Conservation (phyloP, 1,139 yeast species). For the Blastobotrys aristatus region DNA sequence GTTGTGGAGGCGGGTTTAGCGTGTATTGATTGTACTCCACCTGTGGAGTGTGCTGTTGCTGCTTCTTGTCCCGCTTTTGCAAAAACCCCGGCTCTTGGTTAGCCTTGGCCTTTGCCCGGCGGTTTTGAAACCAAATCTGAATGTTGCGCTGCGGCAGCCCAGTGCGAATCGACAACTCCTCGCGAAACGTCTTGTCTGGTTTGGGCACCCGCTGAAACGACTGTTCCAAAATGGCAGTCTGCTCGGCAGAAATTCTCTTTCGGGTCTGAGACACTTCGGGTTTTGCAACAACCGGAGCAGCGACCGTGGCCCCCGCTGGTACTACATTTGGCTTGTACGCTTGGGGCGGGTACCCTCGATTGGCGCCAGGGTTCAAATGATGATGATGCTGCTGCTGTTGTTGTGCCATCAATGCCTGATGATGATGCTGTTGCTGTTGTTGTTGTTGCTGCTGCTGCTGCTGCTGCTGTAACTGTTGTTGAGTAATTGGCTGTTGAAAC, state of each 20-base stretch:
- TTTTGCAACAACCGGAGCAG: conserved; percentile 12
- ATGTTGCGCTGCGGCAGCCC: conserved; percentile 30
- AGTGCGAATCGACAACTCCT: conserved; percentile 25
- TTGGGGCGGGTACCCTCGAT: conserved; percentile 6
- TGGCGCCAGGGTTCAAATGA: conserved; percentile 8
- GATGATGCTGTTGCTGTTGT: too few species aligned
- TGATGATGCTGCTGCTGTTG: conserved; percentile 12
- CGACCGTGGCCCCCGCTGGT: conserved; percentile 14
- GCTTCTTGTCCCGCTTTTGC: not conserved
- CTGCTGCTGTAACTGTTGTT: too few species aligned
- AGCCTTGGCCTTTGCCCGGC: conserved; percentile 30
- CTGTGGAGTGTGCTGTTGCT: not conserved
- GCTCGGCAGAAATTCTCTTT: conserved; percentile 29
- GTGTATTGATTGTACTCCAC: conserved; percentile 10
- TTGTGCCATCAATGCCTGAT: too few species aligned
- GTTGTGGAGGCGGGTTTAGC: conserved; percentile 15
- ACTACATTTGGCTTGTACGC: conserved; percentile 10
- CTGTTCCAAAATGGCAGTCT: conserved; percentile 26
- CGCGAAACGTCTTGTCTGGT: conserved; percentile 30
- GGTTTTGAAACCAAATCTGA: conserved; percentile 33
- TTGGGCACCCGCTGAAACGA: conserved; percentile 29
- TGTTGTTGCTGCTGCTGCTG: too few species aligned
- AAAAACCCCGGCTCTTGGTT: conserved; percentile 7
- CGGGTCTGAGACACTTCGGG: conserved; percentile 21
- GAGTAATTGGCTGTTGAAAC: too few species aligned